phyloP scores from a whole-genome alignment of 352 stramenopile species.

The Phytopythium chamaehyphon region DNA sequence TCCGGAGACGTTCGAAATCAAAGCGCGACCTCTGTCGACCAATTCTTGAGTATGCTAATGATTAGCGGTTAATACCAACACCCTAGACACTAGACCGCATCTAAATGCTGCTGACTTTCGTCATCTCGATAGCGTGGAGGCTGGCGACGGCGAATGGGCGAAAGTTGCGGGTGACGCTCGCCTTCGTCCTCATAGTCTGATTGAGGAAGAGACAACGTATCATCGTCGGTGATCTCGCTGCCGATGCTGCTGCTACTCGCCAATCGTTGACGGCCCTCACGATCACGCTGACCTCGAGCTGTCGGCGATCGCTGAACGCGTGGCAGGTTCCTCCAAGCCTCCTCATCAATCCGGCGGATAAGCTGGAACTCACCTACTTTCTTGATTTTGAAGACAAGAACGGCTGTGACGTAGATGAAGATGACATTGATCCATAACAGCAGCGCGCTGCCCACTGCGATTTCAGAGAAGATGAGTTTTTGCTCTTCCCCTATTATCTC shows the following conservation, averaged over 20 bases:
- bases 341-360: slow-evolving; percentile 73
- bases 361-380: slow-evolving; percentile 83
- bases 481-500: slow-evolving; percentile 78
- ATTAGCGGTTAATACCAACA: too few relatives aligned
- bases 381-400: slow-evolving; percentile 89
- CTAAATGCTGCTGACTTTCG: slow-evolving; percentile 15
- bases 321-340: slow-evolving; percentile 74
- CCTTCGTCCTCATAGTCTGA: slow-evolving; percentile 9
- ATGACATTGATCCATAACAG: slow-evolving; percentile 87
- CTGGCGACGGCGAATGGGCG: slow-evolving; percentile 31
- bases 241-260: slow-evolving; percentile 41
- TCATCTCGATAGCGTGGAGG: slow-evolving; percentile 15
- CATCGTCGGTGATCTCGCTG: slow-evolving; percentile 20
- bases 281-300: slow-evolving; percentile 10
- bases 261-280: slow-evolving; percentile 14
- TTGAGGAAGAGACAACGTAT: slow-evolving; percentile 5
- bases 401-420: slow-evolving; percentile 85
- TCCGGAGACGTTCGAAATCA: slow-evolving; percentile 47
- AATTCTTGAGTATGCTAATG: slow-evolving; percentile 13
- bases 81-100: slow-evolving; percentile 21
- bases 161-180: slow-evolving; percentile 19
- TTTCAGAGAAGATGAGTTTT: slow-evolving; percentile 85
- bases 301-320: slow-evolving; percentile 62
- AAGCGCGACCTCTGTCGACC: slow-evolving; percentile 23
- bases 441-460: slow-evolving; percentile 75